These are phyloP conservation scores for Rhynchosporium graminicola DNA, from an alignment of 2,329 filamentous ascomycete species.

Conservation along the genomic window DNA sequence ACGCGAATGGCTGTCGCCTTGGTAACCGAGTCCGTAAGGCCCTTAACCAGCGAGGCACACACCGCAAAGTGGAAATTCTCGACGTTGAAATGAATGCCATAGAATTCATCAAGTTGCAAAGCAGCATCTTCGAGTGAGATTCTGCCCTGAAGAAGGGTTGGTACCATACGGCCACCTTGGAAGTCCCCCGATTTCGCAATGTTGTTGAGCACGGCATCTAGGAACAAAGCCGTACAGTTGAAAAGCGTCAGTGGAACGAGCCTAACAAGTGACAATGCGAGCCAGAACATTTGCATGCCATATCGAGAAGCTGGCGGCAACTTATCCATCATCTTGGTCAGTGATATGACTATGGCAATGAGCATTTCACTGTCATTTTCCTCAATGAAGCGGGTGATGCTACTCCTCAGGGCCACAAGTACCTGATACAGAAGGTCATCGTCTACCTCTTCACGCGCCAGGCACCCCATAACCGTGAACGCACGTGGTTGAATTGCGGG, in stretches of 20 bases:
- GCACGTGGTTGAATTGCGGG: conserved; percentile 69
- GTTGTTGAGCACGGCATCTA: conserved; percentile 65
- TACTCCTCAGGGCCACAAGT: conserved; percentile 65
- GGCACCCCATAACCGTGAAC: conserved; percentile 70
- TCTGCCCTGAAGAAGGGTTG: conserved; percentile 61
- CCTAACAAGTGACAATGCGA: conserved; percentile 65
- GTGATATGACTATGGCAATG: conserved; percentile 64
- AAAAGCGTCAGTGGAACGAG: conserved; percentile 64
- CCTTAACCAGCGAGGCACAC: conserved; percentile 63
- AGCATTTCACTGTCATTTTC: conserved; percentile 68
- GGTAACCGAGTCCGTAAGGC: conserved; percentile 63
- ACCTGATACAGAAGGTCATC: conserved; percentile 72
- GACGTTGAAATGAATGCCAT: conserved; percentile 63
- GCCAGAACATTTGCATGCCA: conserved; percentile 69
- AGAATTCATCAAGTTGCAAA: conserved; percentile 61
- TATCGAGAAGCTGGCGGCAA: conserved; percentile 67
- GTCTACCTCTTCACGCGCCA: conserved; percentile 71
- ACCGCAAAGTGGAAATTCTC: conserved; percentile 70
- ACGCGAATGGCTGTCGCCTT: conserved; percentile 60
- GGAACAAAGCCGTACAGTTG: conserved; percentile 64
- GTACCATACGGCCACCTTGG: conserved; percentile 59
- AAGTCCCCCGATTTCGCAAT: conserved; percentile 63
- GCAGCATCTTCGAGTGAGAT: conserved; percentile 62
- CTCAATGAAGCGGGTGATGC: conserved; percentile 64
- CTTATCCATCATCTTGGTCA: conserved; percentile 73